Conservation (phyloP, 495 filamentous ascomycete genomes). For the Corynascus novoguineensis region DNA sequence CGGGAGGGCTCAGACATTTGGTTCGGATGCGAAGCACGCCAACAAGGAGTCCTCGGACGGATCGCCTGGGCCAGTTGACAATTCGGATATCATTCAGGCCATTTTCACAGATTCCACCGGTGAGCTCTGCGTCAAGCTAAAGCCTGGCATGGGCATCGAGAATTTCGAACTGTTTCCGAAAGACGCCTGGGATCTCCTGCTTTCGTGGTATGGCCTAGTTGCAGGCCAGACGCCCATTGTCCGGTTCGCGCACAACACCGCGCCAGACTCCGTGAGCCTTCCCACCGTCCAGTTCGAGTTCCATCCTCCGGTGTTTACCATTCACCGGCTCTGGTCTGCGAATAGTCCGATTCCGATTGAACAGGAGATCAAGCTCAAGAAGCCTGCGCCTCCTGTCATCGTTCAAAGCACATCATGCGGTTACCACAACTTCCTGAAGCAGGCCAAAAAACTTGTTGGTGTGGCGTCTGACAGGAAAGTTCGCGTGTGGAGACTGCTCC, state of each 20-base stretch:
- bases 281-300: conserved; percentile 76
- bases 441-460: conserved; percentile 58
- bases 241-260: conserved; percentile 72
- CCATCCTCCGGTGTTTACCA: conserved; percentile 78
- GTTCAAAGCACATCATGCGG: conserved; percentile 62
- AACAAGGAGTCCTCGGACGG: conserved; percentile 59
- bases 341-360: conserved; percentile 50
- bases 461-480: conserved; percentile 68
- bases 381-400: conserved; percentile 52
- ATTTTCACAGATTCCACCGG: conserved; percentile 42
- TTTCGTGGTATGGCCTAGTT: conserved; percentile 75
- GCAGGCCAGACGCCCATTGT: conserved; percentile 65
- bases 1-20: conserved; percentile 62
- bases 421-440: conserved; percentile 67
- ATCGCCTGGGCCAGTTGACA: conserved; percentile 79
- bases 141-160: conserved; percentile 60
- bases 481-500: conserved; percentile 69
- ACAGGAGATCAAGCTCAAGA: conserved; percentile 52
- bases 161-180: conserved; percentile 74
- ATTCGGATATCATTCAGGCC: conserved; percentile 60
- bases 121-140: conserved; percentile 67
- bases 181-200: conserved; percentile 73
- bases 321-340: conserved; percentile 68
- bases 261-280: conserved; percentile 44
- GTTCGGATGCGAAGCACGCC: conserved; percentile 47